Base-by-base conservation (phyloP, 495 filamentous ascomycete genomes). In the Recurvomyces mirabilis region DNA sequence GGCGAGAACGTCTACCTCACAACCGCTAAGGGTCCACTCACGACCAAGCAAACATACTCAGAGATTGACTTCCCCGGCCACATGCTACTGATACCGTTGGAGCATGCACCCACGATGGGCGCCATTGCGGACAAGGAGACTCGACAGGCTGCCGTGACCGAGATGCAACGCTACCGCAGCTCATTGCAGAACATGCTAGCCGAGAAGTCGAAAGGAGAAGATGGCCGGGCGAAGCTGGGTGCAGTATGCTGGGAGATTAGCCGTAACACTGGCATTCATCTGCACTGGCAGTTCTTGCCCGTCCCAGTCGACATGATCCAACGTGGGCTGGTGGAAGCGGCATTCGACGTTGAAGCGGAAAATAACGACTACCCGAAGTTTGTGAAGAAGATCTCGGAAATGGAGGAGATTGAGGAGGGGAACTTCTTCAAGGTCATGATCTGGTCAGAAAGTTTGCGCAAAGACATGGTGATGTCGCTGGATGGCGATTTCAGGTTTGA, bases 201-300 rank as follows among this genome's bases (percentile, higher is more conserved):
- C 14, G 53, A 60, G 17, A 71, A 66, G 7, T 46, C 46, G 1
- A 40, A 46, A 23, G 64, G 65, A 11, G 44, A 19, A 7, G 63
- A 66, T 13, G 50, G 43, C 11, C 17, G 19, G 1, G 15, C 38
- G 4, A 45, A 57, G 46, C 69, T 93, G 3, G 88, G 87, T 21
- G 73, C 82, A 7, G 84, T 96, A 2, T 89, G 87, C 0, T 98
- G 86, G 73, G 89, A 95, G 64, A 80, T 98, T 51, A 84, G 77
- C 54, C 76, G 87, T 14, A 66, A 65, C 2, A 69, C 70, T 10
- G 85, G 86, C 18, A 79, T 95, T 40, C 91, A 98, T 58, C 69
- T 74, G 0, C 91, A 94, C 56, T 95, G 89, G 91, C 91, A 98
- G 67, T 89, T 93, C 54, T 68, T 95, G 23, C 89, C 91, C 1